phyloP scores from a whole-genome alignment of 495 filamentous ascomycete species.

The Penicillium tannophilum region DNA sequence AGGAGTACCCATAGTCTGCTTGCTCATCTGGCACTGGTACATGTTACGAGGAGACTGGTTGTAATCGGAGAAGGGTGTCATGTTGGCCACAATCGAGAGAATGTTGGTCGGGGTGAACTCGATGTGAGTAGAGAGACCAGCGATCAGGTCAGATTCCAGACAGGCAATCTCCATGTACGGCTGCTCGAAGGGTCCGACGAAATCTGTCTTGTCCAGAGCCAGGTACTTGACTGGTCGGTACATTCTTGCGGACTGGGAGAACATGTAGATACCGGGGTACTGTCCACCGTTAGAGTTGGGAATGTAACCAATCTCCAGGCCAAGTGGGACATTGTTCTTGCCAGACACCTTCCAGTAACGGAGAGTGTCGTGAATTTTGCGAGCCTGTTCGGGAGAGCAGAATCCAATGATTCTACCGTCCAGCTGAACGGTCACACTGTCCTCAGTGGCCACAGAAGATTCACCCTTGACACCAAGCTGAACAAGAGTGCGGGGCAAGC shows the following conservation, averaged over 20 bases:
- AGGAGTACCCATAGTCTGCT: slow-evolving; percentile 98
- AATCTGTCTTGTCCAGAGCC: slow-evolving; percentile 79
- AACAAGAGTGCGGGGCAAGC: slow-evolving; percentile 67
- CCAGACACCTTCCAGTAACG: slow-evolving; percentile 96
- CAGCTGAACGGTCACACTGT: slow-evolving; percentile 84
- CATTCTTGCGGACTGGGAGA: slow-evolving; percentile 82
- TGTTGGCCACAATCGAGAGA: slow-evolving; percentile 95
- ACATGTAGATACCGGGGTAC: slow-evolving; percentile 95
- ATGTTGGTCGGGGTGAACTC: slow-evolving; percentile 96
- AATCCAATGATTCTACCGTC: slow-evolving; percentile 89
- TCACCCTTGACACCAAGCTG: slow-evolving; percentile 75
- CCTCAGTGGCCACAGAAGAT: slow-evolving; percentile 72
- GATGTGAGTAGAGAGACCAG: slow-evolving; percentile 87
- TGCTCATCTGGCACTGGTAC: slow-evolving; percentile 99
- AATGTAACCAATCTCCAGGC: slow-evolving; percentile 90
- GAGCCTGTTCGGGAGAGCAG: slow-evolving; percentile 81
- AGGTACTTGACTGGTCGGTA: slow-evolving; percentile 90
- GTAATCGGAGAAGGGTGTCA: slow-evolving; percentile 98
- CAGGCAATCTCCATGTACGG: slow-evolving; percentile 98
- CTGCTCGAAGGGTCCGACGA: slow-evolving; percentile 90
- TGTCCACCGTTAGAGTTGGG: slow-evolving; percentile 85
- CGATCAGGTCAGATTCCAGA: slow-evolving; percentile 76
- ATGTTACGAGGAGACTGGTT: slow-evolving; percentile 99
- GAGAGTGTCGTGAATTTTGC: slow-evolving; percentile 76
- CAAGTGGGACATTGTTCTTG: slow-evolving; percentile 75